Evolutionary conservation across 176 grass and related monocot genomes (phyloP).

Genomic region (Coix lacrymajobi): DNA sequence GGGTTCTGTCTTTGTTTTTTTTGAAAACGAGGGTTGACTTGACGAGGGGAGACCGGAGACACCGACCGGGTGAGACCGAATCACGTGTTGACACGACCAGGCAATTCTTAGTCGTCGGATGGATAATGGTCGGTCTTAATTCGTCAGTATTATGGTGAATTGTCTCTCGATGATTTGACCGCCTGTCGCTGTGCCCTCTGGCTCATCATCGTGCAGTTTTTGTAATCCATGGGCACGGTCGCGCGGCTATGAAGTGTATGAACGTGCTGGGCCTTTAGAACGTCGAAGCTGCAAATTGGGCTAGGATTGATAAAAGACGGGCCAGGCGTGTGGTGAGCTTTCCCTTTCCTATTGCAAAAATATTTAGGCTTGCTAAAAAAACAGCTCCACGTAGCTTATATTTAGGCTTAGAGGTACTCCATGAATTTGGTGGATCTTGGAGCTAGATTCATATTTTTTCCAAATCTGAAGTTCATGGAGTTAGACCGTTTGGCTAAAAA

Average conservation of each 20-base stretch:
- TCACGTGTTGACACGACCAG: neutral
- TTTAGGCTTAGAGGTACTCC: too few species aligned
- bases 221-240: neutral
- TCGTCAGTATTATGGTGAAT: rapidly evolving
- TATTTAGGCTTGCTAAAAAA: too few species aligned
- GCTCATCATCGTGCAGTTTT: neutral
- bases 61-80: neutral
- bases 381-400: too few species aligned
- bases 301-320: neutral
- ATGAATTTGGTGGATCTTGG: too few species aligned
- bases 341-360: too few species aligned
- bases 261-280: neutral
- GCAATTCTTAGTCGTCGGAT: neutral
- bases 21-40: conserved; percentile 47
- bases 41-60: too few species aligned
- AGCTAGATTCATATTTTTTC: too few species aligned
- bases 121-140: rapidly evolving
- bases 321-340: neutral
- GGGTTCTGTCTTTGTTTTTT: neutral
- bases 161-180: neutral
- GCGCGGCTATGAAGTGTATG: neutral
- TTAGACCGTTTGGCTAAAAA: too few species aligned
- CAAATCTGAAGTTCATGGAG: too few species aligned
- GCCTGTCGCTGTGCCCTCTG: neutral
- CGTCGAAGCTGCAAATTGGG: neutral